A percentile compares a stretch with the other conserved stretches of the same genome.
Evolutionary conservation across 2,329 filamentous ascomycete species (phyloP).

Genomic region (Dactylellina sp.): DNA sequence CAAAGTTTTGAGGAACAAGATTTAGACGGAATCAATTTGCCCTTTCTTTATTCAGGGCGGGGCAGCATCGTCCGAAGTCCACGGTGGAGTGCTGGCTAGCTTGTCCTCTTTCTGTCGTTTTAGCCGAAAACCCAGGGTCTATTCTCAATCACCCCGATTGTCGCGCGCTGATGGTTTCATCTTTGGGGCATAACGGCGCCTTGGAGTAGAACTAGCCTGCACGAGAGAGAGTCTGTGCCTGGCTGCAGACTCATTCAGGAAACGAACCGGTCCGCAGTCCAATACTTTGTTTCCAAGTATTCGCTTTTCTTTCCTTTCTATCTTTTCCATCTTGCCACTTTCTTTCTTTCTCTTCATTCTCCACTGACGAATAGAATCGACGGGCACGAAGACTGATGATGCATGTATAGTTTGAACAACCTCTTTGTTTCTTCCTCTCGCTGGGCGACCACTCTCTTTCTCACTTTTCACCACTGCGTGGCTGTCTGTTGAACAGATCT

Average conservation of each 20-base stretch:
- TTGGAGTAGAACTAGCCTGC: slow-evolving; percentile 38
- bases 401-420: slow-evolving; percentile 38
- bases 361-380: slow-evolving; percentile 36
- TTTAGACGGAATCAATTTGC: no score
- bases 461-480: slow-evolving; percentile 29
- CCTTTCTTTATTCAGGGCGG: slow-evolving; percentile 11
- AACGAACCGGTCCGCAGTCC: slow-evolving; percentile 14
- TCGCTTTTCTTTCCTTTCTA: slow-evolving; percentile 18
- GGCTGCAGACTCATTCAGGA: slow-evolving; percentile 14
- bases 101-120: slow-evolving; percentile 9
- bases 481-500: slow-evolving; percentile 54
- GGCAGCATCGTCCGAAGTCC: slow-evolving; percentile 5
- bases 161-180: slow-evolving; percentile 56
- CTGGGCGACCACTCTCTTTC: slow-evolving; percentile 32
- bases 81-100: slow-evolving; percentile 10
- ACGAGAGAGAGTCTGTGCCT: slow-evolving; percentile 8
- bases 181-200: slow-evolving; percentile 31
- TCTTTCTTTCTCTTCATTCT: slow-evolving; percentile 5
- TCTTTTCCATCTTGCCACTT: slow-evolving; percentile 13
- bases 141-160: slow-evolving; percentile 30
- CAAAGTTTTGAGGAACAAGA: no score
- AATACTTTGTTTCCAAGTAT: neutral
- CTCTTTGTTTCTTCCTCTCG: slow-evolving; percentile 30
- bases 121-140: slow-evolving; percentile 19
- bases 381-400: slow-evolving; percentile 29